Evolutionary conservation across 805 yeast species (phyloP).

Genomic region (Ogataea ganodermae): DNA sequence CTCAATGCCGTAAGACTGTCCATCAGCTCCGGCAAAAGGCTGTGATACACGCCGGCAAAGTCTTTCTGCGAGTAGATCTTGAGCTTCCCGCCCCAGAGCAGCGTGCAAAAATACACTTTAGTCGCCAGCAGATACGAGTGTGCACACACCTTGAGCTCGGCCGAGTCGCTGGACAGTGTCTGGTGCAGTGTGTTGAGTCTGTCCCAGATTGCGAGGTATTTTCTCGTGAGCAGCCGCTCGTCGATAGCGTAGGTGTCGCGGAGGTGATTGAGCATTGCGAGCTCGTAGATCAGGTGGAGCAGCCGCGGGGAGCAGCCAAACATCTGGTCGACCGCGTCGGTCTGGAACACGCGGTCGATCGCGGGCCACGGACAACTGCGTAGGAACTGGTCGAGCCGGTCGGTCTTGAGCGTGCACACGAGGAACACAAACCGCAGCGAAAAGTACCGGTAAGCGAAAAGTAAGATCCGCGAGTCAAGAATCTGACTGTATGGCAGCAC

Average conservation of each 20-base stretch:
- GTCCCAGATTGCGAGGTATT: slow-evolving; percentile 14
- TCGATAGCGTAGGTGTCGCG: slow-evolving; percentile 9
- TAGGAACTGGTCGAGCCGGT: slow-evolving; percentile 18
- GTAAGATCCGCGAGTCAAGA: slow-evolving; percentile 12
- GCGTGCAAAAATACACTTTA: slow-evolving; percentile 21
- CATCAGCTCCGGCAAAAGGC: slow-evolving; percentile 13
- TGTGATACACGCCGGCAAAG: slow-evolving; percentile 8
- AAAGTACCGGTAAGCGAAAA: slow-evolving; percentile 34
- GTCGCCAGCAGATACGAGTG: slow-evolving; percentile 24
- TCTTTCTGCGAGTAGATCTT: slow-evolving; percentile 12
- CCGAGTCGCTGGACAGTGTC: background rate
- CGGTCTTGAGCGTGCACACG: slow-evolving; percentile 27
- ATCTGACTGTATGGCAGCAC: slow-evolving; percentile 23
- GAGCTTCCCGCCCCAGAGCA: slow-evolving; percentile 14
- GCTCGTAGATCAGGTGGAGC: slow-evolving; percentile 24
- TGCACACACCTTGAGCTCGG: slow-evolving; percentile 24
- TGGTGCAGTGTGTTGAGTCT: slow-evolving; percentile 15
- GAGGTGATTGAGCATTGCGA: slow-evolving; percentile 21
- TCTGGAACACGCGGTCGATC: slow-evolving; percentile 26
- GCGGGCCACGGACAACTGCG: slow-evolving; percentile 27
- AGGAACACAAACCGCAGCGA: slow-evolving; percentile 31
- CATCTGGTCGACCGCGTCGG: slow-evolving; percentile 31
- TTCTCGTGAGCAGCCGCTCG: slow-evolving; percentile 7
- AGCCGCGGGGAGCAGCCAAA: slow-evolving; percentile 37
- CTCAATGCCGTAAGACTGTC: slow-evolving; percentile 16